A percentile compares a stretch with the other conserved stretches of the same genome.
Conservation (phyloP, 2,329 filamentous ascomycete species). For the Sarocladiaceae sp. region DNA sequence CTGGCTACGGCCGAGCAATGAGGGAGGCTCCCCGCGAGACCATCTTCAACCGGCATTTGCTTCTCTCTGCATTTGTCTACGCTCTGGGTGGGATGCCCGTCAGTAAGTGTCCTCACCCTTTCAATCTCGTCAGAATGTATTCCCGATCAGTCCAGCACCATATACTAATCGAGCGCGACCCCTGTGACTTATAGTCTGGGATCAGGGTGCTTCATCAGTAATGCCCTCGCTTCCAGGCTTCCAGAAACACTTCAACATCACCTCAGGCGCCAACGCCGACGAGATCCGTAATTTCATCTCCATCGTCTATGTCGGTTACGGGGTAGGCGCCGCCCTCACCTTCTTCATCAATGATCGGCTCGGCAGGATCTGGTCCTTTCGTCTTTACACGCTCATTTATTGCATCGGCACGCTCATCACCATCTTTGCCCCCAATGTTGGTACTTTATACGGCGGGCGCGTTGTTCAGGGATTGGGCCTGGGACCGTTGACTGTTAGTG, state of each 20-base stretch:
- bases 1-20: slow-evolving; percentile 15
- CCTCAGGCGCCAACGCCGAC: slow-evolving; percentile 17
- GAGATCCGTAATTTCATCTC: slow-evolving; percentile 30
- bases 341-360: slow-evolving; percentile 34
- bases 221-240: slow-evolving; percentile 29
- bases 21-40: slow-evolving; percentile 15
- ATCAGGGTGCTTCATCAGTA: slow-evolving; percentile 18
- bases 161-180: neutral
- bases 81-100: slow-evolving; percentile 16
- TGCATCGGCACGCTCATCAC: slow-evolving; percentile 29
- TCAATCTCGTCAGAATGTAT: no score
- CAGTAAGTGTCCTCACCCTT: no score
- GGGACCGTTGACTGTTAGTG: slow-evolving; percentile 31
- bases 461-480: slow-evolving; percentile 34
- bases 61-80: slow-evolving; percentile 16
- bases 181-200: slow-evolving; percentile 14
- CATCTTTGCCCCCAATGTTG: slow-evolving; percentile 21
- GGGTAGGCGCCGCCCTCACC: slow-evolving; percentile 22
- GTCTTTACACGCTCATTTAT: slow-evolving; percentile 31
- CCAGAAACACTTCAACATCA: slow-evolving; percentile 25
- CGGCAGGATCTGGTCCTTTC: slow-evolving; percentile 33
- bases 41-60: slow-evolving; percentile 14
- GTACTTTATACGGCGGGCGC: slow-evolving; percentile 29
- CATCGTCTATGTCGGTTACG: slow-evolving; percentile 23
- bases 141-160: neutral